Evolutionary conservation across 345 rosid species (phyloP), one percentile per base, ranked within the genome.

Genomic region (Camelina neglecta): DNA sequence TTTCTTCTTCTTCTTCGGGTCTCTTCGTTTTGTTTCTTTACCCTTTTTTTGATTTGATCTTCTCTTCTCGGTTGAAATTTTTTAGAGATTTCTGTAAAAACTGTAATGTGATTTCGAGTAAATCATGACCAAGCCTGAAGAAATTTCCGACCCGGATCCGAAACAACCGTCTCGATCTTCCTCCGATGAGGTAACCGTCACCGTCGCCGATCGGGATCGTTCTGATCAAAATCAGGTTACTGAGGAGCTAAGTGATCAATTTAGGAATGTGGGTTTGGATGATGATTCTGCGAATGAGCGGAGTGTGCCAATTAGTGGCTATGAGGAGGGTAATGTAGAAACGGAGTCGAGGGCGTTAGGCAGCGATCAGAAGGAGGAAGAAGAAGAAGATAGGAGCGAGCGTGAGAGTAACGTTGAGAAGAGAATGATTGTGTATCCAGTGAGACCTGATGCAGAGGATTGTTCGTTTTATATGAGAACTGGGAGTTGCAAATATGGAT

Each of bases 381-480:
- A 41, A 15, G 68, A 45, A 45, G 72, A 41, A 15, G 68, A 45
- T 11, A 56, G 24, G 16, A 8, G 33, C 20, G 74, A 61, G 51
- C 53, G 64, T 59, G 84, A 69, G 47, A 73, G 67, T 29, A 33
- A 3, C 61, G 48, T 44, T 16, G 83, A 77, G 65, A 73, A 57
- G 77, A 83, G 69, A 70, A 55, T 48, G 75, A 68, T 74, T n/a
- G 60, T 80, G 74, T 86, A 85, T 78, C 99, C 98, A 3, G 84
- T 89, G 78, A 87, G 98, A 78, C 93, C 90, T 16, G 96, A 85
- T 23, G 96, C 97, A 6, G 96, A 87, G 80, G 96, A 96, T 81
- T 96, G 99, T 58, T 71, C 98, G 3, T 91, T 39, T 72, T 93
- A 87, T 59, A 87, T 96, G 82, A 93, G 89, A 81, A 91, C 90